Percentiles rank a stretch among this genome's conserved stretches.
Evolutionary conservation across 371 early-diverging fungal genomes (phyloP).

Genomic region (Mortierella sp.): DNA sequence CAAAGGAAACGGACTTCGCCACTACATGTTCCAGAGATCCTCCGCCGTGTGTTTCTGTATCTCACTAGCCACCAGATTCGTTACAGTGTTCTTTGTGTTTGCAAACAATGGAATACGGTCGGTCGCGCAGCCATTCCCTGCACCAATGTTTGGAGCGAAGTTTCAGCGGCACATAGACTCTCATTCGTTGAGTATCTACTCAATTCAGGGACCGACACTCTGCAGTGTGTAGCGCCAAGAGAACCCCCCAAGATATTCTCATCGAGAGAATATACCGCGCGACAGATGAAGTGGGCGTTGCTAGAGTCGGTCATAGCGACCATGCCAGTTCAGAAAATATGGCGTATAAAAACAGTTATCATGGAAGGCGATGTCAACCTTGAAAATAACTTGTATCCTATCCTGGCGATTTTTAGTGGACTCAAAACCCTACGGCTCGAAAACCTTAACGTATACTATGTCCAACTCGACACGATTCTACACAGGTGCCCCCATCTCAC

Average conservation of each 20-base stretch:
- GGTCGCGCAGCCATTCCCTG: background rate
- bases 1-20: background rate
- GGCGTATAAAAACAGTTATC: background rate
- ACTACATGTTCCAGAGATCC: background rate
- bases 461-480: background rate
- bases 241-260: background rate
- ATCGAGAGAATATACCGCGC: background rate
- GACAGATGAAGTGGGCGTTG: background rate
- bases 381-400: background rate
- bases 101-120: background rate
- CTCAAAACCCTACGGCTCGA: background rate
- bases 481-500: background rate
- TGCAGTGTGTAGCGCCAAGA: background rate
- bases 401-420: background rate
- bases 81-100: slow-evolving; percentile 3
- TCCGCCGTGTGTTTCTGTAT: background rate
- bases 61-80: background rate
- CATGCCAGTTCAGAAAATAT: background rate
- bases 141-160: background rate
- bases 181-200: background rate
- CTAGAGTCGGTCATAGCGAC: background rate
- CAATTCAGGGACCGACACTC: slow-evolving; percentile 2
- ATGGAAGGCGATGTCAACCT: slow-evolving; percentile 5
- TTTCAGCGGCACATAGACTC: background rate
- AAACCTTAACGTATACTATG: background rate